A percentile compares a stretch with the other conserved stretches of the same genome.
Evolutionary conservation across 495 filamentous ascomycete species (phyloP).

Genomic region (Daldinia bambusicola): DNA sequence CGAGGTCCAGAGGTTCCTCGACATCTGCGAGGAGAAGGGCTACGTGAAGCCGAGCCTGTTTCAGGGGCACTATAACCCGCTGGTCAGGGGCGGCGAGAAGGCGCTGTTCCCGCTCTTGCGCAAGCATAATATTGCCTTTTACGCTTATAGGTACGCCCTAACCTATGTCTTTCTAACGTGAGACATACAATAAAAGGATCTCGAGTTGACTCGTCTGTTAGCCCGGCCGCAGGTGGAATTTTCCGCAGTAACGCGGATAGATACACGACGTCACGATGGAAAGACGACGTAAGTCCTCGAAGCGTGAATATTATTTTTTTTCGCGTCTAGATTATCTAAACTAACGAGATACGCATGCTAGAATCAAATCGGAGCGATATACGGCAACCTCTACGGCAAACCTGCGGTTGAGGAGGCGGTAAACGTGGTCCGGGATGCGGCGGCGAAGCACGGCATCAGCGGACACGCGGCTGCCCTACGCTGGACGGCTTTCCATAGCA

Average conservation of each 20-base stretch:
- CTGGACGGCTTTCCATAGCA: background rate
- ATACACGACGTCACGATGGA: background rate
- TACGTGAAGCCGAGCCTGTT: constrained; percentile 60
- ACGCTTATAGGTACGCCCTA: constrained; percentile 44
- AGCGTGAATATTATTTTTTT: background rate
- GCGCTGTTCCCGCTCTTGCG: constrained; percentile 59
- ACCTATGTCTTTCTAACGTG: too few species aligned
- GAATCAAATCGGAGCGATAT: background rate
- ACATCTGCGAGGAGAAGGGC: constrained; percentile 54
- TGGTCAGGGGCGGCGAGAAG: constrained; percentile 54
- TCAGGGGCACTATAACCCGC: constrained; percentile 61
- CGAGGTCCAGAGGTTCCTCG: constrained; percentile 57
- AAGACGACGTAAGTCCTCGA: background rate
- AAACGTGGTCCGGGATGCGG: background rate
- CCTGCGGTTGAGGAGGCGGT: background rate
- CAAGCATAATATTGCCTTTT: constrained; percentile 57
- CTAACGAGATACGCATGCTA: background rate
- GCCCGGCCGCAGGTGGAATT: background rate
- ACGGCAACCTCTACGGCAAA: background rate
- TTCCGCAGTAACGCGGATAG: background rate
- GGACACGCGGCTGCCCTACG: background rate
- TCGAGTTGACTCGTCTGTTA: background rate
- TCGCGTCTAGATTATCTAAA: background rate
- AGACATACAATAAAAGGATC: background rate
- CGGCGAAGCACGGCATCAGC: background rate